Base-by-base conservation (phyloP, 2,329 filamentous ascomycete species). In the Epichloe coenophiala region DNA sequence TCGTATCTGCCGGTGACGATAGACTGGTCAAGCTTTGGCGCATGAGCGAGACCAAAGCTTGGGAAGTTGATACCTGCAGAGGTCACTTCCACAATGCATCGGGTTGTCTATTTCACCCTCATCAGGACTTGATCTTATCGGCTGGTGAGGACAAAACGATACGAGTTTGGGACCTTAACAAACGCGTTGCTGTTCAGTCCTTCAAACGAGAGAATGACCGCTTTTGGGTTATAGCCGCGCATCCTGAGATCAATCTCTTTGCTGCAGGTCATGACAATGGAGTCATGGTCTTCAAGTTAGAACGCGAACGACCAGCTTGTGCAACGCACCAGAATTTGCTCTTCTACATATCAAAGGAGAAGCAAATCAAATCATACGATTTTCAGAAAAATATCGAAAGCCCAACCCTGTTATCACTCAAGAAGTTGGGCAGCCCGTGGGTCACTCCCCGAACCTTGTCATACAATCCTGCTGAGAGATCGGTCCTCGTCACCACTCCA, bases 211-310 rank as follows among this genome's bases (percentile, higher is more conserved):
- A 98, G 63, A 90, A 94, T 60, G 93, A 98, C 66, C 80, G 93
- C 40, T 97, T 98, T 71, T 98, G 93, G 93, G 90, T 98, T 15
- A 96, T 98, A 65, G 93, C 94, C 19, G 94, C 94, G 36, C 93
- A 98, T 66, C 94, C 93, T 1, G 90, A 97, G 66, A 98, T 98
- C 69, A 98, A 98, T 68, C 75, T 98, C 31, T 98, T 98, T 63
- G 93, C 93, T 54, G 94, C 93, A 55, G 93, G 93, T 54, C 93
- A 98, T 65, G 93, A 98, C 65, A 98, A 96, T 62, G 93, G 93
- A 70, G 93, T 98, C 13, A 98, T 98, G 93, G 93, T 98, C 8
- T 98, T 98, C 76, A 98, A 98, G 72, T 73, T 98, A 50, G 94
- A 98, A 70, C 83, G 94, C 50, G 93, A 98, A 70, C 80, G 94